Percentiles rank a stretch among this genome's conserved stretches.
Conservation (phyloP, 2,329 filamentous ascomycete species). For the Neopestalotiopsis rosae region DNA sequence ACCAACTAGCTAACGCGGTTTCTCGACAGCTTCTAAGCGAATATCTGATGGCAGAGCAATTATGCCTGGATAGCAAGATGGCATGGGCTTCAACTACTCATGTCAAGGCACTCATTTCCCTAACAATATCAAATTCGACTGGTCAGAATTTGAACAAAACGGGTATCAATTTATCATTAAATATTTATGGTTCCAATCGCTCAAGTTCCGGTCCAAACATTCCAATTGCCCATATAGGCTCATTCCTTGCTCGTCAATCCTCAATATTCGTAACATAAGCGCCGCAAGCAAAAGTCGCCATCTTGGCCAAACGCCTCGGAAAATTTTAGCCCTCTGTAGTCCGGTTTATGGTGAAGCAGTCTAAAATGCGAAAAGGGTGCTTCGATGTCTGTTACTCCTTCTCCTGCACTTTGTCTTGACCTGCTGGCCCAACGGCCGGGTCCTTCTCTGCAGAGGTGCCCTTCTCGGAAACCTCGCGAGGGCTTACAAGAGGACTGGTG, state of each 20-base stretch:
- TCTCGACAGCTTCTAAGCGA: too few species aligned
- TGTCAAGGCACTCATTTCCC: too few species aligned
- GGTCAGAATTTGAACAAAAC: background rate
- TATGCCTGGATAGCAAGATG: too few species aligned
- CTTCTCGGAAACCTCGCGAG: slow-evolving; percentile 48
- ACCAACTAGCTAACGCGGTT: too few species aligned
- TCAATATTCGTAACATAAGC: background rate
- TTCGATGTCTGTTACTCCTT: slow-evolving; percentile 6
- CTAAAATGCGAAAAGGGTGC: background rate
- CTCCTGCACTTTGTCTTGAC: slow-evolving; percentile 24
- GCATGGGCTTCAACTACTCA: too few species aligned
- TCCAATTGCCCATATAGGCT: background rate
- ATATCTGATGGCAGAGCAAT: too few species aligned
- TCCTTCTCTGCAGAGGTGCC: slow-evolving; percentile 35
- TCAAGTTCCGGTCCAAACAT: background rate
- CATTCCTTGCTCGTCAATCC: slow-evolving; percentile 9
- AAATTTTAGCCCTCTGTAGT: background rate
- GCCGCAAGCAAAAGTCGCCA: background rate
- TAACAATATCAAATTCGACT: too few species aligned
- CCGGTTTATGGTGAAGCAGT: background rate
- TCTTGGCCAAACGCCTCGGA: slow-evolving; percentile 4
- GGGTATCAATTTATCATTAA: slow-evolving; percentile 13
- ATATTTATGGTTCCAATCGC: background rate
- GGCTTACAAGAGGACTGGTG: slow-evolving; percentile 67
- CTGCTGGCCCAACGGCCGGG: slow-evolving; percentile 29